Conservation (phyloP, 495 filamentous ascomycete species). For the Clavariopsis aquatica region DNA sequence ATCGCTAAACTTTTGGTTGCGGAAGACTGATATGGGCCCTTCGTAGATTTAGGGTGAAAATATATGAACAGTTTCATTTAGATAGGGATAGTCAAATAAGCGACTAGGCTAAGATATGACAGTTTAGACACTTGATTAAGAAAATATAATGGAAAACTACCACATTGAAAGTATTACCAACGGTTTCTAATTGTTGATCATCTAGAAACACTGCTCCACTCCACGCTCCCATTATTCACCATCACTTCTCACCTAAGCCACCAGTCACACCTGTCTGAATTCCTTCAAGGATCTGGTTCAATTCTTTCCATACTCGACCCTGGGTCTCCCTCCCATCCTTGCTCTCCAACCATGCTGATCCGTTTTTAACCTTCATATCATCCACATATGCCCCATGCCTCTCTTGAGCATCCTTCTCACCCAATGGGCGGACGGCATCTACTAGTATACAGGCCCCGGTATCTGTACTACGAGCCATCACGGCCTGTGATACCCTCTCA, state of each 20-base stretch:
- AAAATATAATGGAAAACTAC: too few relatives aligned
- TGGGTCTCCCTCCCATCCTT: not conserved
- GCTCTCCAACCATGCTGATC: not conserved
- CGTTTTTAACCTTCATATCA: conserved; percentile 27
- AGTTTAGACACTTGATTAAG: too few relatives aligned
- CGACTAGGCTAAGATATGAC: too few relatives aligned
- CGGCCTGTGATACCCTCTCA: conserved; percentile 10
- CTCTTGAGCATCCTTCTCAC: conserved; percentile 29
- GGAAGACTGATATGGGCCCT: too few relatives aligned
- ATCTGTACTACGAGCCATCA: conserved; percentile 44
- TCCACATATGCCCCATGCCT: conserved; percentile 41
- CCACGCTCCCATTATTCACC: not conserved
- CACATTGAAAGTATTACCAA: too few relatives aligned
- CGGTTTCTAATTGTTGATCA: too few relatives aligned
- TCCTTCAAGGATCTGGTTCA: conserved; percentile 10
- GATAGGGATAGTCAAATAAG: too few relatives aligned
- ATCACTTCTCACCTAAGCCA: not conserved
- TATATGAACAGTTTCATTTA: too few relatives aligned
- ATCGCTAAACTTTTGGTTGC: too few relatives aligned
- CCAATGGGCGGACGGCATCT: conserved; percentile 42
- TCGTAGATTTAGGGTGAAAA: too few relatives aligned
- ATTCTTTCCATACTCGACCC: not conserved
- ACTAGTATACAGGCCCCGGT: conserved; percentile 46
- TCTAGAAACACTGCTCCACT: too few relatives aligned
- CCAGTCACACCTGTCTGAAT: conserved; percentile 12